phyloP scores from a whole-genome alignment of 805 yeast genomes.

The Kodamaea nitidulidarum region DNA sequence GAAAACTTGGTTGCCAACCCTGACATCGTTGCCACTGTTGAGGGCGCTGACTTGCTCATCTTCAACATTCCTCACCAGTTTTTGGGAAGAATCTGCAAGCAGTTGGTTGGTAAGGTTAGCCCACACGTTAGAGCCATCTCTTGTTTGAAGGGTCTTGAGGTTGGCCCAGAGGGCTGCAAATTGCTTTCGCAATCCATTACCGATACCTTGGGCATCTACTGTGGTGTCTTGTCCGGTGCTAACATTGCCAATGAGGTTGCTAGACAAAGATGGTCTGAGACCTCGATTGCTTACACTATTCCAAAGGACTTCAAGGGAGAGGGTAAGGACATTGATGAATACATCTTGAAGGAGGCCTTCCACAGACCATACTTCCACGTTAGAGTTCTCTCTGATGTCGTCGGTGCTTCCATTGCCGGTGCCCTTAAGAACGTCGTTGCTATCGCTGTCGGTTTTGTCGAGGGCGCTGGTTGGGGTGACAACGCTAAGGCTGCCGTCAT shows the following conservation, averaged over 20 bases:
- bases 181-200: slow-evolving; percentile 76
- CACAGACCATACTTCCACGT: slow-evolving; percentile 99
- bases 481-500: slow-evolving; percentile 97
- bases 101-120: slow-evolving; percentile 71
- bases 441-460: slow-evolving; percentile 93
- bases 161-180: slow-evolving; percentile 78
- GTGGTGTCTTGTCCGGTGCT: slow-evolving; percentile 97
- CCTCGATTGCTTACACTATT: slow-evolving; percentile 85
- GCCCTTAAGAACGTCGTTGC: slow-evolving; percentile 97
- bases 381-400: slow-evolving; percentile 84
- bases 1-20: slow-evolving; percentile 86
- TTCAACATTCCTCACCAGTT: slow-evolving; percentile 98
- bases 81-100: slow-evolving; percentile 68
- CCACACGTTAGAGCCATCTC: slow-evolving; percentile 82
- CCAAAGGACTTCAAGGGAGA: slow-evolving; percentile 67
- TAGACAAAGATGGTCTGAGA: slow-evolving; percentile 92
- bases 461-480: slow-evolving; percentile 98
- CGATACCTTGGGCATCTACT: slow-evolving; percentile 75
- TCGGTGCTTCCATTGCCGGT: slow-evolving; percentile 95
- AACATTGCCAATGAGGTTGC: slow-evolving; percentile 98
- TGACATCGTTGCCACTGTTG: slow-evolving; percentile 67
- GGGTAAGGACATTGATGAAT: slow-evolving; percentile 69
- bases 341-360: slow-evolving; percentile 74
- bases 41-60: slow-evolving; percentile 79
- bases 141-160: slow-evolving; percentile 93